Conservation (phyloP, 805 yeast species). For the Suhomyces vadensis region DNA sequence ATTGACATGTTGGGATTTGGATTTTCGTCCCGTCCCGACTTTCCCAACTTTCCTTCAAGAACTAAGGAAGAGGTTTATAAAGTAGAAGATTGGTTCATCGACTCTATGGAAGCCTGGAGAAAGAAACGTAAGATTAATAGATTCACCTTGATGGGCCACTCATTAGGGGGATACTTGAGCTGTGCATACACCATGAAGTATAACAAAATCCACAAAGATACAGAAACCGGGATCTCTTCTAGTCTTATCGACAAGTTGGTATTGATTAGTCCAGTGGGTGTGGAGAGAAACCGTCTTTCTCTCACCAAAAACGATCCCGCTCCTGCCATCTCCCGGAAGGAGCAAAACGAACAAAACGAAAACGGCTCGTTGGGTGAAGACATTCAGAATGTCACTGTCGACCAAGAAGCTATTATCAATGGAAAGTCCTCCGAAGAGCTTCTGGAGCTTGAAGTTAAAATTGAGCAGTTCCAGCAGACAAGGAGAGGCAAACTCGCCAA, state of each 20-base stretch:
- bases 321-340: conserved; percentile 13
- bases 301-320: conserved; percentile 14
- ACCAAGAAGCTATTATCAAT: conserved; percentile 29
- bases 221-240: conserved; percentile 16
- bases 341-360: conserved; percentile 16
- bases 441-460: conserved; percentile 10
- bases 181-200: conserved; percentile 45
- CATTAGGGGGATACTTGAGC: conserved; percentile 47
- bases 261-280: conserved; percentile 45
- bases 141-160: conserved; percentile 44
- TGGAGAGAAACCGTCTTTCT: conserved; percentile 37
- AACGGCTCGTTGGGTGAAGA: conserved; percentile 16
- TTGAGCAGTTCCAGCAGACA: conserved; percentile 11
- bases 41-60: conserved; percentile 30
- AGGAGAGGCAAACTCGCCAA: conserved; percentile 28
- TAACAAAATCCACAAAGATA: conserved; percentile 24
- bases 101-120: conserved; percentile 46
- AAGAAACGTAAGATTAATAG: conserved; percentile 32
- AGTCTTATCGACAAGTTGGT: conserved; percentile 39
- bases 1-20: conserved; percentile 76
- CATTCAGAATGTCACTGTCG: conserved; percentile 13
- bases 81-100: conserved; percentile 46
- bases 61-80: conserved; percentile 38
- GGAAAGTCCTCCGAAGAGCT: conserved; percentile 16
- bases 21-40: conserved; percentile 57